These are phyloP conservation scores for Neoscytalidium dimidiatum DNA, from an alignment of 2,329 filamentous ascomycete genomes.

Conservation along the genomic window DNA sequence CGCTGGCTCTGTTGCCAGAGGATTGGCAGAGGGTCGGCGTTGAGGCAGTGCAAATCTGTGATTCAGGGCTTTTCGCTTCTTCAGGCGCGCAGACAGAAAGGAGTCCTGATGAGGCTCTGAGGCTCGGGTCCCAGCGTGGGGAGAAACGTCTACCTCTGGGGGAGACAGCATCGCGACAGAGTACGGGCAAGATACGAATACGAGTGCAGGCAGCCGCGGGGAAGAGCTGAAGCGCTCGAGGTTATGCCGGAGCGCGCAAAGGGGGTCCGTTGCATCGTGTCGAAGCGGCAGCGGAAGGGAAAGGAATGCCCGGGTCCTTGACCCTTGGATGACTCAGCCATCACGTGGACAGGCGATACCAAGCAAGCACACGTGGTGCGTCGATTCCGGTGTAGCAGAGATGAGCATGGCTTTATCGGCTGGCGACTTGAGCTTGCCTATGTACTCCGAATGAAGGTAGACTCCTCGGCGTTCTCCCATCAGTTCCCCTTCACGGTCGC, in stretches of 20 bases:
- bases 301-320: too few species aligned
- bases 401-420: too few species aligned
- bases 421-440: too few species aligned
- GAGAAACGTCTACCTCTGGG: too few species aligned
- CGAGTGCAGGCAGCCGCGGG: background rate
- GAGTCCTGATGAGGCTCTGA: background rate
- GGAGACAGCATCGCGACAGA: background rate
- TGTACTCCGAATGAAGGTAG: too few species aligned
- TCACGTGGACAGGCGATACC: background rate
- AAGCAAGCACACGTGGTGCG: too few species aligned
- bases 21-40: too few species aligned
- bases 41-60: background rate
- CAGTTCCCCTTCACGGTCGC: background rate
- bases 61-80: background rate
- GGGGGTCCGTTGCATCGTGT: background rate
- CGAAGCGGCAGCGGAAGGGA: background rate
- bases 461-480: background rate
- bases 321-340: background rate
- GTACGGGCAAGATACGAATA: background rate
- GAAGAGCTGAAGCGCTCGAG: background rate
- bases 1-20: background rate
- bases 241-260: too few species aligned
- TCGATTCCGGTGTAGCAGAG: background rate
- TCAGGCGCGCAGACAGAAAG: too few species aligned
- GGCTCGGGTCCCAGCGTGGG: background rate